Evolutionary conservation across 2,329 filamentous ascomycete genomes (phyloP).

Genomic region (Stemphylium lycopersici): DNA sequence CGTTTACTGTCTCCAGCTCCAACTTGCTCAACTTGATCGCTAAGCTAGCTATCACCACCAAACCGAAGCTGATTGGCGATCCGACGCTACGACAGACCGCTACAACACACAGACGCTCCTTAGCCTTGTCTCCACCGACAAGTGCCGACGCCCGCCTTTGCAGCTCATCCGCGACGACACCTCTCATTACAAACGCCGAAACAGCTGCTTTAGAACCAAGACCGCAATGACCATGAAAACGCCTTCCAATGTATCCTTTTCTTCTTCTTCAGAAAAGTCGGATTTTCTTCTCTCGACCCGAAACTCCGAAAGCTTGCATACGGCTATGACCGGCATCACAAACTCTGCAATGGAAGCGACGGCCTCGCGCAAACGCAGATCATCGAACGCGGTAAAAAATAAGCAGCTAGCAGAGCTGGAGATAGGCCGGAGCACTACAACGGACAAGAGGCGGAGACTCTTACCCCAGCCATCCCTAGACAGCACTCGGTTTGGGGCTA

Average conservation of each 20-base stretch:
- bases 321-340: no score
- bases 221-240: no score
- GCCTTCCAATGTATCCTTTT: no score
- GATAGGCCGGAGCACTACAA: neutral
- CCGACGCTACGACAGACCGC: no score
- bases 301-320: neutral
- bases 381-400: neutral
- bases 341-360: neutral
- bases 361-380: neutral
- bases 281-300: no score
- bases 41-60: conserved; percentile 4
- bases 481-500: neutral
- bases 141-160: neutral
- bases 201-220: neutral
- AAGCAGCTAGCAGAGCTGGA: neutral
- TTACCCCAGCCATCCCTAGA: neutral
- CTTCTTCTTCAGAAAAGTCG: neutral
- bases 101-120: no score
- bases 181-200: neutral
- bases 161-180: neutral
- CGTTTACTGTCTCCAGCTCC: neutral
- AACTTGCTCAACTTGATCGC: neutral
- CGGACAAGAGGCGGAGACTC: neutral
- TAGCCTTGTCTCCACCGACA: no score
- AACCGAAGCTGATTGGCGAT: neutral